Base-by-base conservation (phyloP, 2,329 filamentous ascomycete species). In the Bipolaris cookei region DNA sequence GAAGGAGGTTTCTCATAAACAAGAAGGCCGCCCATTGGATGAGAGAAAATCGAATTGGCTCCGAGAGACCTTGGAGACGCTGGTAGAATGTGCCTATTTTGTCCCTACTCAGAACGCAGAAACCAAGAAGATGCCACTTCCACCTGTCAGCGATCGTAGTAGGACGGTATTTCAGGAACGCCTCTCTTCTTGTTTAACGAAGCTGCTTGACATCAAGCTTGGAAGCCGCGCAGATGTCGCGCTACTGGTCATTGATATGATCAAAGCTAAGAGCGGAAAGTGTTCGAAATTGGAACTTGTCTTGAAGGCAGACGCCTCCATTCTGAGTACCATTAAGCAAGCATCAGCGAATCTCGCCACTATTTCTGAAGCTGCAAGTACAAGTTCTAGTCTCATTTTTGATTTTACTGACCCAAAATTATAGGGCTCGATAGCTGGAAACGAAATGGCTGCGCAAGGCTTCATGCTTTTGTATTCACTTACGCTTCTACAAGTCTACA, bases 401-500 rank as follows among this genome's bases (percentile, higher is more conserved):
- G 2, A 28, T 11, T 52, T 45, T 16, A 20, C 62, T 66, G 48
- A 69, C 51, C 39, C 47, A 38, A 28, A 21, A 8, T 18, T 28
- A 44, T 23, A 75, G 72, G 63, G 64, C 23, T 66, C 64, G 3
- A 64, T 62, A 41, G 62, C 64, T 58, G 66, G 69, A 4, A 70
- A 71, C 14, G 75, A 66, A 52, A 71, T 71, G 56, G 63, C 79
- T 72, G 68, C 81, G 14, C 86, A 87, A 58, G 90, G 90, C 0
- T 84, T 97, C 56, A 88, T 89, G 18, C 82, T 97, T 34, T 83
- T 98, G 1, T 92, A 96, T 73, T 88, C 91, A 0, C 84, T 97
- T 50, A 90, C 92, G 0, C 85, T 97, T 13, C 82, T 98, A 53
- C 92, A 97, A 74, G 83, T 97, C 7, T 97, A 97, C 78, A 93